phyloP scores from a whole-genome alignment of 1,139 yeast species.

The Hanseniaspora sp. region DNA sequence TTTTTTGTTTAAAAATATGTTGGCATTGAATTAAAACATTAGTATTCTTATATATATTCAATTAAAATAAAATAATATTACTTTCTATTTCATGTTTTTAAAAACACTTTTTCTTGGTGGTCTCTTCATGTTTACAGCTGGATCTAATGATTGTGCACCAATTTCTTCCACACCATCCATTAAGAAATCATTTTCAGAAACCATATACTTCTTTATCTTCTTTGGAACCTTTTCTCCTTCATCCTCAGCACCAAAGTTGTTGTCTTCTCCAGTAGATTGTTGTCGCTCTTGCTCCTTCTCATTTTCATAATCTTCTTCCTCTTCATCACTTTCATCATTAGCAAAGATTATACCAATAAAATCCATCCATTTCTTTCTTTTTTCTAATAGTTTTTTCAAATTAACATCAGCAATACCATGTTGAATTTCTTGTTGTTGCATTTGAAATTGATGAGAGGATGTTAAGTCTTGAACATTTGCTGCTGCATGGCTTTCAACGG shows the following conservation, averaged over 20 bases:
- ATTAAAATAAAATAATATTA: background rate
- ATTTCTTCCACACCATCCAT: conserved; percentile 15
- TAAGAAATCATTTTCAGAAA: conserved; percentile 12
- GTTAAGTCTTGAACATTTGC: background rate
- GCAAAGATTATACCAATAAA: conserved; percentile 39
- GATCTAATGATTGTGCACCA: conserved; percentile 14
- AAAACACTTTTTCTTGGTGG: conserved; percentile 8
- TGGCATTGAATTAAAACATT: background rate
- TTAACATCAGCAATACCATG: conserved; percentile 61
- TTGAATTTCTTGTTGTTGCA: conserved; percentile 15
- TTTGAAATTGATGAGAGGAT: conserved; percentile 3
- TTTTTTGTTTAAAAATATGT: too few relatives aligned
- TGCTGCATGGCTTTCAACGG: background rate
- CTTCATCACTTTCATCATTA: conserved; percentile 25
- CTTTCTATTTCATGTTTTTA: background rate
- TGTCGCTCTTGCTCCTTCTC: conserved; percentile 21
- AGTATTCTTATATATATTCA: background rate
- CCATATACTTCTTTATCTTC: conserved; percentile 8
- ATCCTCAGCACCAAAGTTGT: background rate
- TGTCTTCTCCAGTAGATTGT: conserved; percentile 4
- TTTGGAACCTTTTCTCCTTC: background rate
- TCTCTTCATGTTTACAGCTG: conserved; percentile 14
- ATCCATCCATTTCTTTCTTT: conserved; percentile 77
- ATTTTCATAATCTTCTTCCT: conserved; percentile 28
- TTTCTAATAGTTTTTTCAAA: conserved; percentile 66